Conservation (phyloP, 805 yeast species). For the Jamesozyma piceae region DNA sequence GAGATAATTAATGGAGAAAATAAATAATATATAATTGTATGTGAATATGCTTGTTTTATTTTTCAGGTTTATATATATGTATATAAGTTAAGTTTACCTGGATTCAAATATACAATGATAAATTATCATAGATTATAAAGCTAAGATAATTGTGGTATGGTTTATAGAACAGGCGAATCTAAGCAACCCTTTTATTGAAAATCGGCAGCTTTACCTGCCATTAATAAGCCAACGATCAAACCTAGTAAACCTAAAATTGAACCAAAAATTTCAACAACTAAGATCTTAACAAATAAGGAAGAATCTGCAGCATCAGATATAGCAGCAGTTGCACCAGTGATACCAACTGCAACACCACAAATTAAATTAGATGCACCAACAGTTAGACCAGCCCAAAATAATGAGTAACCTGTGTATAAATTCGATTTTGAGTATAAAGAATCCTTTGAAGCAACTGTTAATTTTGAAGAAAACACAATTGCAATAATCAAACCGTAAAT, state of each 20-base stretch:
- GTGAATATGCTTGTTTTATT: too few species aligned
- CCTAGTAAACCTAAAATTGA: conserved; percentile 93
- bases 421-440: conserved; percentile 69
- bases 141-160: background rate
- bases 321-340: conserved; percentile 98
- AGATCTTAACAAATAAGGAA: conserved; percentile 84
- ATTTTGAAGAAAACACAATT: conserved; percentile 88
- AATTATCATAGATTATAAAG: background rate
- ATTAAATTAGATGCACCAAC: conserved; percentile 89
- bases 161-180: background rate
- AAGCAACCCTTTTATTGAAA: conserved; percentile 42
- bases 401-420: conserved; percentile 86
- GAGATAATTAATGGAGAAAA: too few species aligned
- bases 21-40: too few species aligned
- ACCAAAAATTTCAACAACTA: conserved; percentile 96
- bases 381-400: conserved; percentile 97
- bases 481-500: conserved; percentile 96
- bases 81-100: background rate
- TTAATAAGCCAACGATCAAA: conserved; percentile 88
- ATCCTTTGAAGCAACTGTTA: conserved; percentile 54
- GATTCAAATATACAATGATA: background rate
- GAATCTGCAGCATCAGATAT: conserved; percentile 96
- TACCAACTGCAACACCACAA: conserved; percentile 95
- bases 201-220: conserved; percentile 93
- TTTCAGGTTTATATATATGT: background rate